These are phyloP conservation scores for Onygenales sp. DNA, from an alignment of 2,329 filamentous ascomycete species.

Conservation along the genomic window DNA sequence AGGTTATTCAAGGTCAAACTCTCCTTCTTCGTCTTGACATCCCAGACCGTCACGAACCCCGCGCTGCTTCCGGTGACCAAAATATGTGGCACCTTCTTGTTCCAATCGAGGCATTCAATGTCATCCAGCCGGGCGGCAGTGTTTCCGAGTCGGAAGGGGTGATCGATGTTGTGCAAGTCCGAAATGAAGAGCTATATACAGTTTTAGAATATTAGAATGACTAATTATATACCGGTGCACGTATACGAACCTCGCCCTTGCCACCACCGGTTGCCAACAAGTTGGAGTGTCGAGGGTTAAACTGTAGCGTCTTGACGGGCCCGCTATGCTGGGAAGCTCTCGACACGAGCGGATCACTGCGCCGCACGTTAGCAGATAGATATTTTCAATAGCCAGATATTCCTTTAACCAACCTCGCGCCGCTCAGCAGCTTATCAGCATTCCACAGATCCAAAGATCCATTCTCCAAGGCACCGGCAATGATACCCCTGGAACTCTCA, in stretches of 20 bases:
- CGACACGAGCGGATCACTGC: conserved; percentile 69
- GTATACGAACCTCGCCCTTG: conserved; percentile 61
- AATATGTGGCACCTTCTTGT: conserved; percentile 94
- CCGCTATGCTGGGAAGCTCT: conserved; percentile 84
- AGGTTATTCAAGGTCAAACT: conserved; percentile 84
- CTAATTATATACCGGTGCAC: background rate
- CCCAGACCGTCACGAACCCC: conserved; percentile 96
- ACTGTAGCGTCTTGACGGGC: conserved; percentile 87
- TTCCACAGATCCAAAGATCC: conserved; percentile 92
- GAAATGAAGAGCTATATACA: conserved; percentile 65
- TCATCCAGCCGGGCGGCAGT: conserved; percentile 84
- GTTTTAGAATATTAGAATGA: conserved; percentile 6
- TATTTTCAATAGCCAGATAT: background rate
- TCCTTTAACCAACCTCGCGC: conserved; percentile 36
- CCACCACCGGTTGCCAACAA: conserved; percentile 85
- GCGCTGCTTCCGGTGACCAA: conserved; percentile 86
- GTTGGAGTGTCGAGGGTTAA: conserved; percentile 87
- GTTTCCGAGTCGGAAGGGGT: conserved; percentile 81
- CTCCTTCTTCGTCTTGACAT: conserved; percentile 95
- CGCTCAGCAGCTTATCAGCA: conserved; percentile 56
- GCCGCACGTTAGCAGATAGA: background rate
- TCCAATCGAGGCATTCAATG: conserved; percentile 95
- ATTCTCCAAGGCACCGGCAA: conserved; percentile 91
- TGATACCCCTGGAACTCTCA: conserved; percentile 73
- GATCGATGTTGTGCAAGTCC: conserved; percentile 81